Evolutionary conservation across 2,329 filamentous ascomycete genomes (phyloP), one percentile per base, ranked within the genome.

Genomic region (Shiraia bambusicola): DNA sequence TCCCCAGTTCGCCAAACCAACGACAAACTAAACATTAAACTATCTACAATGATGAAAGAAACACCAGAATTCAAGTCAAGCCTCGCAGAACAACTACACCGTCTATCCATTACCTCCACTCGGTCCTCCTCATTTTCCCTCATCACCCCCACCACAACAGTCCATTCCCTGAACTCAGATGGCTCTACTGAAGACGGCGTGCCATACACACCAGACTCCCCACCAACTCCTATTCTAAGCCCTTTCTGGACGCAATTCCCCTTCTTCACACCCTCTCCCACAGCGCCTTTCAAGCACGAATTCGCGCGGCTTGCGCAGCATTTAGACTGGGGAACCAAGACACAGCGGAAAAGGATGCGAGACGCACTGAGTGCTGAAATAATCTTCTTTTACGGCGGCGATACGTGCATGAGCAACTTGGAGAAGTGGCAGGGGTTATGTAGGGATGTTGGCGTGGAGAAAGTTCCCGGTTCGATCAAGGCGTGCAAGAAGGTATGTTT

Each of bases 391-490:
- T 63, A 57, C 22, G 56, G 51, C 2, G 42, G 34, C 2, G 19
- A 22, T 22, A 8, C 8, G 19, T 33, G 42, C 9, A 29, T 38
- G 27, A 40, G 42, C 15, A 52, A 46, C 22, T 44, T 66, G 9
- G 45, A 50, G 9, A 42, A 42, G 2, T 64, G 55, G 52, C 58
- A 62, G 34, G 42, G 55, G 11, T 40, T 66, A 3, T 66, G 63
- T 34, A 27, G 36, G 3, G 54, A 64, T 13, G 43, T 61, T 14
- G 52, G 49, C 16, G 45, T 65, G 10, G 37, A 47, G 6, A 35
- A 49, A 3, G 43, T 51, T 1, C 54, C 54, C 0, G 26, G 14
- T 0, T 57, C 59, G 0, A 49, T 66, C 29, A 60, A 43, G 2
- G 37, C 62, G 34, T 65, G 59, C 36, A 58, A 49, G 40, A 62